These are phyloP conservation scores for Rhododendron mucronatum DNA, from an alignment of 148 eudicot species.

Conservation along the genomic window DNA sequence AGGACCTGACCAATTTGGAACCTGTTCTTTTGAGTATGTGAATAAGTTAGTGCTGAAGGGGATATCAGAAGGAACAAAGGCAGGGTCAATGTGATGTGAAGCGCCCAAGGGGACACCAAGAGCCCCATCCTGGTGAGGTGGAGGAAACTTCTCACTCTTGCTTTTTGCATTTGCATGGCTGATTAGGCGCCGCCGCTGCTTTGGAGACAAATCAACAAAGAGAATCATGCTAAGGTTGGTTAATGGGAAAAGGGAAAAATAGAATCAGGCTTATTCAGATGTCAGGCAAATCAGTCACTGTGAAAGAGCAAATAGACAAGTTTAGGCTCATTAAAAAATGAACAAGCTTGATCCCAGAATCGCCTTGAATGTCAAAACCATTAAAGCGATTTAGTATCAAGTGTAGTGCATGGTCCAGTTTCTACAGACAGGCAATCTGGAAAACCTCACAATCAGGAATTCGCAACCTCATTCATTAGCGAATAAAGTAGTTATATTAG, in stretches of 20 bases:
- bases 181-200: constrained; percentile 85
- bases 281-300: background rate
- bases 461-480: background rate
- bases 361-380: background rate
- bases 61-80: constrained; percentile 64
- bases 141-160: constrained; percentile 98
- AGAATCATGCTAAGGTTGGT: background rate
- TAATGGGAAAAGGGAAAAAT: background rate
- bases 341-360: background rate
- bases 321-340: background rate
- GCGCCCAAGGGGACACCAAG: constrained; percentile 83
- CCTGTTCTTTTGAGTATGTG: constrained; percentile 54
- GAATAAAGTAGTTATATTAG: background rate
- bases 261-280: background rate
- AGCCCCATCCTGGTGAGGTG: constrained; percentile 96
- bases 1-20: constrained; percentile 93
- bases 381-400: background rate
- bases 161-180: constrained; percentile 94
- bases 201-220: constrained; percentile 4
- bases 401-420: background rate
- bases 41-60: constrained; percentile 75
- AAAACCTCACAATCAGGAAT: background rate
- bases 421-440: background rate
- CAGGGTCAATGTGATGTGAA: constrained; percentile 89
- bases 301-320: background rate